phyloP scores from a whole-genome alignment of 2,329 filamentous ascomycete species.

The Chaetothyriales sp. region DNA sequence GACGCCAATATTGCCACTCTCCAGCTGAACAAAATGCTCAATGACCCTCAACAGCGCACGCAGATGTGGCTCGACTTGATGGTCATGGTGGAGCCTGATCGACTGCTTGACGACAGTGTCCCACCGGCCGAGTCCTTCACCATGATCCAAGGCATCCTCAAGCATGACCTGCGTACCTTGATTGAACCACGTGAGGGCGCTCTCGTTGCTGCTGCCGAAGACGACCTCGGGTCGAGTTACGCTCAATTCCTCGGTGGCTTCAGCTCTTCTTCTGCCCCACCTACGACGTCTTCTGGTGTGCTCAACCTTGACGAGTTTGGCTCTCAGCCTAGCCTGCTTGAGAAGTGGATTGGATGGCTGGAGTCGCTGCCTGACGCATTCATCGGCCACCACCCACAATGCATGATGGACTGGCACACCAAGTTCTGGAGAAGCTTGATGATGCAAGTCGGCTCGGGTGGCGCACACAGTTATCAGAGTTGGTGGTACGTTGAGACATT shows the following conservation, averaged over 20 bases:
- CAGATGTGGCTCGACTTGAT: slow-evolving; percentile 95
- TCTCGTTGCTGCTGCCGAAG: slow-evolving; percentile 20
- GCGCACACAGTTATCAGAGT: slow-evolving; percentile 34
- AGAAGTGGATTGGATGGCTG: slow-evolving; percentile 35
- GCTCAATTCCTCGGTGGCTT: slow-evolving; percentile 13
- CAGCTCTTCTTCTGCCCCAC: neutral
- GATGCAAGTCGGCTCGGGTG: slow-evolving; percentile 30
- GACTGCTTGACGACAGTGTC: slow-evolving; percentile 43
- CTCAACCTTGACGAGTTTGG: neutral
- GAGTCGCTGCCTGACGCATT: slow-evolving; percentile 28
- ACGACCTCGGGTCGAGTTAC: slow-evolving; percentile 22
- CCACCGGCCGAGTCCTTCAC: slow-evolving; percentile 40
- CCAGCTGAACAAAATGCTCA: slow-evolving; percentile 83
- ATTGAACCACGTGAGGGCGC: slow-evolving; percentile 26
- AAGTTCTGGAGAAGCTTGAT: slow-evolving; percentile 32
- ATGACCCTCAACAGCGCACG: slow-evolving; percentile 74
- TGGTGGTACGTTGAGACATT: slow-evolving; percentile 28
- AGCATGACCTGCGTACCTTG: slow-evolving; percentile 31
- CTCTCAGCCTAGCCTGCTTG: slow-evolving; percentile 13
- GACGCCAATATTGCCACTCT: slow-evolving; percentile 89
- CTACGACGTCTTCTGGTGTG: neutral
- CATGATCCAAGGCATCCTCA: slow-evolving; percentile 24
- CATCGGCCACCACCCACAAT: slow-evolving; percentile 29
- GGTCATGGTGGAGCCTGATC: slow-evolving; percentile 43
- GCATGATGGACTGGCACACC: slow-evolving; percentile 32